Evolutionary conservation across 2,329 filamentous ascomycete species (phyloP).

Genomic region (Byssothecium circinans): DNA sequence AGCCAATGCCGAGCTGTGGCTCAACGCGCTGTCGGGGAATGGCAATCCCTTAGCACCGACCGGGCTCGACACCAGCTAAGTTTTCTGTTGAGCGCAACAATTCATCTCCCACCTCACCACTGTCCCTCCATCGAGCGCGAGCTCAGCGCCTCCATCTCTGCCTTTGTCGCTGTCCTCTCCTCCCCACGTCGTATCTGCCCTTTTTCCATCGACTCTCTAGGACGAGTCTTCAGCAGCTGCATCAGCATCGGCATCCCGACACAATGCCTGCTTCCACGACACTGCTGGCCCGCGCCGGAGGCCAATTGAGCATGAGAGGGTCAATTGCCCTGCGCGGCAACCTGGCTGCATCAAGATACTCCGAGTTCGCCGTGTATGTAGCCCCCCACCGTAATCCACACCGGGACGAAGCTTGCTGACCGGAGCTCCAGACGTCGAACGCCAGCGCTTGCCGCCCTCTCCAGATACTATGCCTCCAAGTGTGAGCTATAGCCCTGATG

Average conservation of each 20-base stretch:
- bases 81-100: slow-evolving; percentile 39
- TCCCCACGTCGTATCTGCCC: slow-evolving; percentile 33
- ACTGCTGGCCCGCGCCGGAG: slow-evolving; percentile 49
- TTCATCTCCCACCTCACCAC: slow-evolving; percentile 18
- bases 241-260: slow-evolving; percentile 40
- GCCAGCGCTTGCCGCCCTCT: slow-evolving; percentile 61
- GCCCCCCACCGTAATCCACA: background rate
- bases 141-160: slow-evolving; percentile 18
- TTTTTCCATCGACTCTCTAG: slow-evolving; percentile 18
- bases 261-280: slow-evolving; percentile 58
- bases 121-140: slow-evolving; percentile 20
- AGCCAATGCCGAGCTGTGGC: slow-evolving; percentile 2
- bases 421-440: slow-evolving; percentile 42
- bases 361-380: slow-evolving; percentile 37
- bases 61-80: slow-evolving; percentile 15
- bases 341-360: slow-evolving; percentile 44
- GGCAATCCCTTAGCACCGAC: background rate
- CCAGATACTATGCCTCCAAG: slow-evolving; percentile 70
- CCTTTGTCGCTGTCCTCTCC: slow-evolving; percentile 22
- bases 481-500: slow-evolving; percentile 51
- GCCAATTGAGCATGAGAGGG: slow-evolving; percentile 46
- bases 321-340: slow-evolving; percentile 50
- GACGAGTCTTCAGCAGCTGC: slow-evolving; percentile 27
- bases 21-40: slow-evolving; percentile 4
- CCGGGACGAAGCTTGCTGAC: slow-evolving; percentile 26